Evolutionary conservation across 148 eudicot species (phyloP), one percentile per base, ranked within the genome.

Genomic region (Dianthus caryophyllus): DNA sequence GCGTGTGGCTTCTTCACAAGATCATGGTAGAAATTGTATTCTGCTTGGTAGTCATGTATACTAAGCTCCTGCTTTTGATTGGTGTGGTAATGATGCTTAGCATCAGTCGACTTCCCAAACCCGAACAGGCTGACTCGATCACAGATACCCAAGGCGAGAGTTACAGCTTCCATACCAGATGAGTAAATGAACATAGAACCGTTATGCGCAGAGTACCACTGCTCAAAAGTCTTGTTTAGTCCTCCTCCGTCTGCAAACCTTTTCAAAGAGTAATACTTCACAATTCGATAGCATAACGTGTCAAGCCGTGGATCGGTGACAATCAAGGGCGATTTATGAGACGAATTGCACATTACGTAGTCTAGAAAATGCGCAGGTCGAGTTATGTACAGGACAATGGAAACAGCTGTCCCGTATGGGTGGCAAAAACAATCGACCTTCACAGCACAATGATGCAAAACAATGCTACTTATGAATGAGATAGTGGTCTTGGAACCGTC

Each of bases 131-230:
- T 33, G 4, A 33, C 38, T 33, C 38, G 38, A 33, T 33, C 96
- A 76, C 97, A 91, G 48, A 87, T 67, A 46, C 93, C 97, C 65
- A 84, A 46, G 48, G 96, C 88, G 57, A 91, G 71, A 90, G 84
- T 78, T 48, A 91, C 84, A 12, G 97, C 97, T 71, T 91, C 96
- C 90, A 88, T 82, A 56, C 96, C 97, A 0, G 96, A 91, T 44
- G 97, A 91, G 78, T 91, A 88, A 77, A 88, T 96, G 70, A 91
- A 91, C 66, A 81, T n/a, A n/a, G n/a, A 58, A 24, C 93, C 96
- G 10, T 81, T 96, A 38, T 87, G 96, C 20, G 87, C 79, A 12
- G 75, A 21, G 9, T 59, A 79, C 97, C 93, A 91, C 24, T 76
- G 38, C 7, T 7, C 38, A 7, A 33, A 7, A 33, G 38, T 33